Conservation (phyloP, 108 stramenopile species). For the Hondaea fermentalgiana region DNA sequence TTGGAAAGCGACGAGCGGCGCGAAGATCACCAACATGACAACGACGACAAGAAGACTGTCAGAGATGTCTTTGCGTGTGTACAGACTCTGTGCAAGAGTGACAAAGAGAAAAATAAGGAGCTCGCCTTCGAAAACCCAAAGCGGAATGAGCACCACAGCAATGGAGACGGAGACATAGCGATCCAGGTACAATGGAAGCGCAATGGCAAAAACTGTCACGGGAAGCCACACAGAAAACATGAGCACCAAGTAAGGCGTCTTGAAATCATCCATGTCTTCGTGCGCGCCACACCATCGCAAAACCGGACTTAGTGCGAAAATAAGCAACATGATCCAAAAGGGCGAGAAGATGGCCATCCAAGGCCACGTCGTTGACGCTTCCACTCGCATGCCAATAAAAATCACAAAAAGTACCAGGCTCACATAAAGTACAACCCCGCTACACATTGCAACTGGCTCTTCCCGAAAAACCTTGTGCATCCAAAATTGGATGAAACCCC, state of each 20-base stretch:
- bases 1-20: neutral
- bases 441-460: neutral
- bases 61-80: neutral
- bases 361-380: neutral
- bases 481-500: neutral
- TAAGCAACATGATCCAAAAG: neutral
- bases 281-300: neutral
- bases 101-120: neutral
- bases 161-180: neutral
- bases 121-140: neutral
- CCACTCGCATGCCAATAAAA: neutral
- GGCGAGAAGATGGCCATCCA: neutral
- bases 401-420: neutral
- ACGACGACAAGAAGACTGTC: neutral
- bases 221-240: neutral
- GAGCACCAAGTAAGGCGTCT: neutral
- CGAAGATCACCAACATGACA: neutral
- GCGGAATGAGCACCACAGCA: neutral
- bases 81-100: neutral
- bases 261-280: neutral
- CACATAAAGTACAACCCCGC: neutral
- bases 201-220: neutral
- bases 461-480: constrained; percentile 5
- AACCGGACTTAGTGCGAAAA: neutral
- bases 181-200: neutral